Conservation (phyloP, 1,284 basidiomycete species). For the Irpex rosettiformis region DNA sequence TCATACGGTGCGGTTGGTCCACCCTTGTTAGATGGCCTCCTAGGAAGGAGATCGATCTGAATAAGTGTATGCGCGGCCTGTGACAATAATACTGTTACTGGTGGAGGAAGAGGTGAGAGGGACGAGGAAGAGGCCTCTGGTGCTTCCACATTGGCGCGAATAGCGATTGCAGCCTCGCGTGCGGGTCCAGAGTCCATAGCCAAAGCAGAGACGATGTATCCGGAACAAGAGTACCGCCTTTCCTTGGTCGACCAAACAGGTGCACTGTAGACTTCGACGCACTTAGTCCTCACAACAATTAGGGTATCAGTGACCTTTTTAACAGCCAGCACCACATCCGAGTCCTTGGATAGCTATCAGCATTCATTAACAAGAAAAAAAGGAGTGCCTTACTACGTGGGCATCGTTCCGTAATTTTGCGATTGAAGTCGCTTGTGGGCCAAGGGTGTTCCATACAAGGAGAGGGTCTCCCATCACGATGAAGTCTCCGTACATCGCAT, state of each 20-base stretch:
- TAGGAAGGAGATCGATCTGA: not conserved
- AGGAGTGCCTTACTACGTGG: slow-evolving; percentile 3
- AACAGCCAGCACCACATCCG: slow-evolving; percentile 26
- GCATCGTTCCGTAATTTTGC: slow-evolving; percentile 15
- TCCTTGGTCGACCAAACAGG: slow-evolving; percentile 23
- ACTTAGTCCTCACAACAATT: slow-evolving; percentile 27
- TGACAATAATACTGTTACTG: not conserved
- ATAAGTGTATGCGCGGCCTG: not conserved
- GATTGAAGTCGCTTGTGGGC: slow-evolving; percentile 9
- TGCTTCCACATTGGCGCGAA: slow-evolving; percentile 12
- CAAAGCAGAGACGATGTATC: not conserved
- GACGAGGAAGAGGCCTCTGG: not conserved
- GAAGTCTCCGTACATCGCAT: slow-evolving; percentile 24
- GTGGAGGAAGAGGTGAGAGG: not conserved
- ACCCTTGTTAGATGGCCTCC: not conserved
- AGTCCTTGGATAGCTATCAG: slow-evolving; percentile 4
- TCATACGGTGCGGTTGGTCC: slow-evolving; percentile 20
- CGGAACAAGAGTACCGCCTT: not conserved
- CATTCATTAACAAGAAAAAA: not conserved
- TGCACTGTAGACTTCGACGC: slow-evolving; percentile 25
- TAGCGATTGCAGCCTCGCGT: slow-evolving; percentile 27
- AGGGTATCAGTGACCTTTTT: slow-evolving; percentile 28
- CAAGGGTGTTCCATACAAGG: slow-evolving; percentile 20
- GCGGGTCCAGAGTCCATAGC: slow-evolving; percentile 16
- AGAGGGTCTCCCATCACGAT: slow-evolving; percentile 24